Conservation (phyloP, 2,329 filamentous ascomycete species). For the Trichoderma breve region DNA sequence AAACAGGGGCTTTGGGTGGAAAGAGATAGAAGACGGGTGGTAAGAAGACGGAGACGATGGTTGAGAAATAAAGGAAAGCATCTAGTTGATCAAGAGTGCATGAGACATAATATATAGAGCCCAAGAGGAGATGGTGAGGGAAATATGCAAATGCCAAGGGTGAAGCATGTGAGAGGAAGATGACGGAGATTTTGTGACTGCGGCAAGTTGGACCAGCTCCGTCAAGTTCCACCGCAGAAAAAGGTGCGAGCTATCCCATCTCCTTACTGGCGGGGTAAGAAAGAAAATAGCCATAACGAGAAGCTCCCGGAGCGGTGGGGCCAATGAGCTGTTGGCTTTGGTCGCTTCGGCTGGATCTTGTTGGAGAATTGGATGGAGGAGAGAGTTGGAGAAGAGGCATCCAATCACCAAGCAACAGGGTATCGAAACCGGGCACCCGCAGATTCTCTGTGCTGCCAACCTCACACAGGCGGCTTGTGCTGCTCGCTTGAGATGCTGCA, state of each 20-base stretch:
- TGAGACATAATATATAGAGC: not conserved
- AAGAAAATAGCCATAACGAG: conserved; percentile 2
- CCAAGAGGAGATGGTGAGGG: not conserved
- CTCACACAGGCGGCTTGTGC: not conserved
- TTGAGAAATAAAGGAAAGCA: not conserved
- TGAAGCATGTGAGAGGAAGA: not conserved
- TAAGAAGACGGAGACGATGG: not conserved
- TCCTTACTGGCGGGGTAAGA: conserved; percentile 28
- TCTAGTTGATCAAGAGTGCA: not conserved
- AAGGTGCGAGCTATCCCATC: not conserved
- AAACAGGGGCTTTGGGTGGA: not conserved
- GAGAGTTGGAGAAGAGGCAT: not conserved
- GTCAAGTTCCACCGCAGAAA: not conserved
- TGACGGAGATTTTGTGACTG: conserved; percentile 12
- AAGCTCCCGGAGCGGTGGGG: not conserved
- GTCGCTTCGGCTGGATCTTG: not conserved
- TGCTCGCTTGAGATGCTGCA: not conserved
- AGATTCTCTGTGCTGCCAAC: not conserved
- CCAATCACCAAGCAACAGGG: not conserved
- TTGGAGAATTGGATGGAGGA: not conserved
- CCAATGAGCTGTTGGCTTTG: not conserved
- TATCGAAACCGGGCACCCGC: not conserved
- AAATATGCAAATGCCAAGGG: not conserved
- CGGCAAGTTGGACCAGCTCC: not conserved
- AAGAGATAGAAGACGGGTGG: not conserved